phyloP scores from a whole-genome alignment of 169 alveolate species.

The Perkinsus olseni region DNA sequence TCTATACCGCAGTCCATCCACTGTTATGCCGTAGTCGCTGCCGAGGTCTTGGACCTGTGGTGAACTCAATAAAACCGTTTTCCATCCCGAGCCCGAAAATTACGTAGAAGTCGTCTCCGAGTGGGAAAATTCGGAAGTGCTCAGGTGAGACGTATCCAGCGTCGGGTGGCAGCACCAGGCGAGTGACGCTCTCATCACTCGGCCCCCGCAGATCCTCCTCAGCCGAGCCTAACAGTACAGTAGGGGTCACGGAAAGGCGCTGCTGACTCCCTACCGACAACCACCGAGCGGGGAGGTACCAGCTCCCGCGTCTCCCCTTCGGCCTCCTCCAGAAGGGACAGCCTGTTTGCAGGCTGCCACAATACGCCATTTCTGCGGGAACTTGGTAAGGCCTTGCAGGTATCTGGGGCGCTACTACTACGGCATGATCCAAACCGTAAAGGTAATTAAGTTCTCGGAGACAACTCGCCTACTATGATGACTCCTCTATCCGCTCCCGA shows the following conservation, averaged over 20 bases:
- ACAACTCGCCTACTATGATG: no score
- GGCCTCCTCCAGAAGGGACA: neutral
- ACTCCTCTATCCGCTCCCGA: no score
- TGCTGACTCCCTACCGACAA: neutral
- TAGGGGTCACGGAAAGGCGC: neutral
- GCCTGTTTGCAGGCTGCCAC: neutral
- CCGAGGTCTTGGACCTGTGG: neutral
- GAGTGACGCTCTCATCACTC: neutral
- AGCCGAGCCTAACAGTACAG: neutral
- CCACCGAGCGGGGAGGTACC: neutral
- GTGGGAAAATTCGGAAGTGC: neutral
- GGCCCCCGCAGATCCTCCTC: neutral
- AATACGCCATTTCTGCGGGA: neutral
- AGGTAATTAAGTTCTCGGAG: neutral
- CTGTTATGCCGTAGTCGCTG: neutral
- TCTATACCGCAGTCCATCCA: neutral
- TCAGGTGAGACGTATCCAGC: neutral
- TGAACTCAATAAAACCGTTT: neutral
- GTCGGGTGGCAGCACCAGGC: neutral
- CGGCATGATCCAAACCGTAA: neutral
- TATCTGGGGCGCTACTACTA: neutral
- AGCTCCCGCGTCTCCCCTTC: neutral
- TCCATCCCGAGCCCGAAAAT: neutral
- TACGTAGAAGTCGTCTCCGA: neutral
- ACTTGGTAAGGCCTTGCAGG: neutral